Conservation (phyloP, 2,329 filamentous ascomycete genomes). For the Helotiales sp. region DNA sequence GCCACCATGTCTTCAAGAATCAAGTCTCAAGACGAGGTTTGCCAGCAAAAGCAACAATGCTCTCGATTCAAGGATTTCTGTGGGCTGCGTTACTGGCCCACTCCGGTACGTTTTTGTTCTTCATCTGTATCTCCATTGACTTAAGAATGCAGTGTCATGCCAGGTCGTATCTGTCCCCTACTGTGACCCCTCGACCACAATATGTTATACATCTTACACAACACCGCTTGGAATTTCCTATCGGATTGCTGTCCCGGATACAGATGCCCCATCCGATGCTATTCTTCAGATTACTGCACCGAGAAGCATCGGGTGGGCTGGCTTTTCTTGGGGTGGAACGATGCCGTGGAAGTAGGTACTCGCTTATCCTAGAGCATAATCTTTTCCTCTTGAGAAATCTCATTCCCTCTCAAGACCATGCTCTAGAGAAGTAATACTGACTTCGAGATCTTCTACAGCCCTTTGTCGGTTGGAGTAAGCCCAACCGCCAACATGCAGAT, state of each 20-base stretch:
- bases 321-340: slow-evolving; percentile 22
- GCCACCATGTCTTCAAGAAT: not conserved
- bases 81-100: not conserved
- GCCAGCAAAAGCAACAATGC: not conserved
- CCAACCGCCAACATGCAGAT: not conserved
- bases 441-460: no score
- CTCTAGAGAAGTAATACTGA: no score
- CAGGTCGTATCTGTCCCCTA: not conserved
- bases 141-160: not conserved
- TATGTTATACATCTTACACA: slow-evolving; percentile 20
- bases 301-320: slow-evolving; percentile 14
- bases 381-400: no score
- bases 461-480: slow-evolving; percentile 12
- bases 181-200: slow-evolving; percentile 17
- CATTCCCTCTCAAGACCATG: no score
- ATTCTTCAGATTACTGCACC: slow-evolving; percentile 20
- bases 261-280: slow-evolving; percentile 13
- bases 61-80: not conserved
- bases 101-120: not conserved
- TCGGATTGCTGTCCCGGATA: slow-evolving; percentile 19
- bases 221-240: slow-evolving; percentile 9
- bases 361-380: no score
- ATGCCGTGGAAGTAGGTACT: slow-evolving; percentile 24
- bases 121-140: not conserved
- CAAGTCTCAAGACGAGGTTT: not conserved